Conservation (phyloP, 192 early-diverging fungal species). For the Coemansia erecta region DNA sequence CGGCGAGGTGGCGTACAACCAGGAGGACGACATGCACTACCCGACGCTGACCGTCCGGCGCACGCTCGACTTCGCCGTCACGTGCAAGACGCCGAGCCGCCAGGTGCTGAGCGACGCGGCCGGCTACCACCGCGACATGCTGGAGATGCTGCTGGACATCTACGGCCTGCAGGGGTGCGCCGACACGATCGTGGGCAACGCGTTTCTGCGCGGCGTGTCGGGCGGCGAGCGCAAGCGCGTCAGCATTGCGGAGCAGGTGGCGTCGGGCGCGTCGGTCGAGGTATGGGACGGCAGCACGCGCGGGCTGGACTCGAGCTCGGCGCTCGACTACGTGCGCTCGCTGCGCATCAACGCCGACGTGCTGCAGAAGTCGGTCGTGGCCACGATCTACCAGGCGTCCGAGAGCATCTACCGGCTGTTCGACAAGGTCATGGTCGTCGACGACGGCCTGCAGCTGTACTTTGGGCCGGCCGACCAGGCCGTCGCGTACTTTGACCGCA, state of each 20-base stretch:
- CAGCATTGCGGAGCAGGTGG: constrained; percentile 75
- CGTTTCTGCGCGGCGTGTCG: constrained; percentile 74
- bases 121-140: constrained; percentile 47
- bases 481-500: constrained; percentile 50
- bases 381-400: constrained; percentile 72
- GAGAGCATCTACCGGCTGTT: constrained; percentile 65
- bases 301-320: constrained; percentile 78
- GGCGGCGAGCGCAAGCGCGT: constrained; percentile 79
- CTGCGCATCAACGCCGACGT: constrained; percentile 73
- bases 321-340: constrained; percentile 74
- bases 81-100: constrained; percentile 69
- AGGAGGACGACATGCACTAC: constrained; percentile 80
- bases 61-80: constrained; percentile 74
- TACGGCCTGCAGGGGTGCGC: constrained; percentile 53
- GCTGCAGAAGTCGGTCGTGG: constrained; percentile 61
- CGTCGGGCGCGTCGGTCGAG: constrained; percentile 59
- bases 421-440: constrained; percentile 55
- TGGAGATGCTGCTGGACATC: constrained; percentile 57
- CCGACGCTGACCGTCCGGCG: constrained; percentile 76
- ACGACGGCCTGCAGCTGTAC: constrained; percentile 56
- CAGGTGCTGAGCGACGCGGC: constrained; percentile 70
- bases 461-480: constrained; percentile 55
- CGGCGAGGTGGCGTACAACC: constrained; percentile 75
- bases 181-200: constrained; percentile 65
- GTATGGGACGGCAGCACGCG: constrained; percentile 71